A percentile compares a stretch with the other conserved stretches of the same genome.
phyloP scores from a whole-genome alignment of 306 rosid genomes.

The Rosa lucieae region DNA sequence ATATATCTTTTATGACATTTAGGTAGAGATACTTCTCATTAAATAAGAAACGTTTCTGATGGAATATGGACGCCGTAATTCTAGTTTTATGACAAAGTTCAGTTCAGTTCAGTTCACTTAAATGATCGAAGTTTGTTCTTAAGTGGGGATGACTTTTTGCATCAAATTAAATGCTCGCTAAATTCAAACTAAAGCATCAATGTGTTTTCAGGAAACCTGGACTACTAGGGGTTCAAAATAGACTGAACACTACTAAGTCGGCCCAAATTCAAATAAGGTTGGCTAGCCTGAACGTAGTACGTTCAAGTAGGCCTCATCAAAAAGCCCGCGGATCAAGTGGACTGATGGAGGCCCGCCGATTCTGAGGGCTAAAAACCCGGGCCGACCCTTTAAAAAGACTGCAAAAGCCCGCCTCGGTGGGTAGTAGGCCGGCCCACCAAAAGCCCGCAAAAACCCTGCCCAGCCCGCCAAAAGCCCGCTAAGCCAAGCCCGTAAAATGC shows the following conservation, averaged over 20 bases:
- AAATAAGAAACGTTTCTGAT: background rate
- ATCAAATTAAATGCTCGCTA: background rate
- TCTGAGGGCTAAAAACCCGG: no score
- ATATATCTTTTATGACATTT: background rate
- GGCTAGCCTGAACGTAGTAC: background rate
- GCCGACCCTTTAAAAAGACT: no score
- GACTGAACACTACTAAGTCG: background rate
- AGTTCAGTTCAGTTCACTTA: background rate
- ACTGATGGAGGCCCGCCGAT: no score
- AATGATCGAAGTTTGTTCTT: background rate
- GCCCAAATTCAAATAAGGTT: slow-evolving; percentile 9
- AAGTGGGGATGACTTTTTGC: slow-evolving; percentile 8
- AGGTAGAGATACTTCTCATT: background rate
- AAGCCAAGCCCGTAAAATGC: no score
- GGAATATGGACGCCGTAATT: background rate
- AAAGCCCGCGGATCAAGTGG: no score
- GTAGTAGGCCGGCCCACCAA: no score
- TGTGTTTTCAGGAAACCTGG: background rate
- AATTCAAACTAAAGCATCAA: background rate
- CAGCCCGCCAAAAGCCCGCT: no score
- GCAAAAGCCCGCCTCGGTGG: no score
- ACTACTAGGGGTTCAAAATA: background rate
- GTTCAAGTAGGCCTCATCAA: no score
- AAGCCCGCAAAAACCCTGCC: no score
- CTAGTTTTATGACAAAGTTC: background rate